Evolutionary conservation across 345 rosid species (phyloP), one percentile per base, ranked within the genome.

Genomic region (Dipteronia dyeriana): DNA sequence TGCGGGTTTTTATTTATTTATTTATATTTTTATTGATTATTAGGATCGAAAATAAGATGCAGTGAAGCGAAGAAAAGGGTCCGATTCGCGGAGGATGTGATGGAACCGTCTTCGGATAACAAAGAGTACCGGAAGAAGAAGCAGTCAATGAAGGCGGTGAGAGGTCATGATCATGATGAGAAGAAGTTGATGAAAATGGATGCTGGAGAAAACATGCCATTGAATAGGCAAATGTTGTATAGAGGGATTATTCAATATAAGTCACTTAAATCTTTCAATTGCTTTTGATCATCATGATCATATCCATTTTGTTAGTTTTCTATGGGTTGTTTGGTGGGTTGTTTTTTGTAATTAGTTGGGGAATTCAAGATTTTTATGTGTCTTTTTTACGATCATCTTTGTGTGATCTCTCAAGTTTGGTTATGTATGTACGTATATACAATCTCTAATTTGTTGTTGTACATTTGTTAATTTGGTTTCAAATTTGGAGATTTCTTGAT

Each of bases 41-140:
- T 19, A 73, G 81, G 73, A 78, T 56, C 77, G 0, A 12, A 56
- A 43, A 78, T 34, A 4, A 4, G 65, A 17, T 12, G 66, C 17
- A 20, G 22, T 11, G 45, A 71, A 49, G 60, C 3, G 68, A 90
- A 85, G 85, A 95, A 92, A 78, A 91, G 80, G 84, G 97, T 94
- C 43, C 79, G 95, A 74, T 93, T 95, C 75, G 94, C 98, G 7
- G 91, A 85, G 5, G 94, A 92, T 67, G 97, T 91, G 84, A 82
- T 88, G 57, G 97, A 90, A 79, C 91, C 94, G 0, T 92, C 97
- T 4, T 82, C 83, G 11, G 85, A 90, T 47, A 90, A 88, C 78
- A 86, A 86, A 70, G 91, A 92, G 66, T 88, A 90, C 83, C 81
- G 98, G 71, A 84, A 68, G 76, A 84, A 68, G 75, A 81, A 80